A percentile compares a stretch with the other conserved stretches of the same genome.
These are phyloP conservation scores for Claviceps lovelessii DNA, from an alignment of 2,329 filamentous ascomycete genomes.

Conservation along the genomic window DNA sequence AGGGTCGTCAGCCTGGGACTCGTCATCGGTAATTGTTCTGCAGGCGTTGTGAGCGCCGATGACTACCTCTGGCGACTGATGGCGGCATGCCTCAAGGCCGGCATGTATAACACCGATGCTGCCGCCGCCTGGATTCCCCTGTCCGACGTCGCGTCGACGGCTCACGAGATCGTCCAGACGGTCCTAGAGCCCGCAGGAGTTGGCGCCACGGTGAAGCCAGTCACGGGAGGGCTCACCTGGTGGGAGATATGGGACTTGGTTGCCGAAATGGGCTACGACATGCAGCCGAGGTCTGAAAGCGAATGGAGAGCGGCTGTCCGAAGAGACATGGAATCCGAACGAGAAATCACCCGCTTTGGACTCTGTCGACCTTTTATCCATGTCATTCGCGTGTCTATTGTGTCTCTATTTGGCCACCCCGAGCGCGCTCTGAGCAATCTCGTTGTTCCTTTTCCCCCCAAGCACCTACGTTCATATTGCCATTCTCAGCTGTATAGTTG, in stretches of 20 bases:
- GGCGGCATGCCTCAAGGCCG: constrained; percentile 6
- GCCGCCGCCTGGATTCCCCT: constrained; percentile 1
- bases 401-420: no score
- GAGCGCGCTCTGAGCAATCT: no score
- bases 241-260: constrained; percentile 4
- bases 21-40: constrained; percentile 9
- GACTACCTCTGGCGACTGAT: constrained; percentile 11
- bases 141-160: constrained; percentile 7
- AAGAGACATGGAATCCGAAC: neutral
- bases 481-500: no score
- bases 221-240: constrained; percentile 4
- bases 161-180: constrained; percentile 4
- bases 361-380: neutral
- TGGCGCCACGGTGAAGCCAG: neutral
- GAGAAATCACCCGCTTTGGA: neutral
- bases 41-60: constrained; percentile 10
- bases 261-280: neutral
- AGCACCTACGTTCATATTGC: no score
- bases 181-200: neutral
- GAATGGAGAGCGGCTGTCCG: constrained; percentile 6
- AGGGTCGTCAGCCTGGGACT: constrained; percentile 5
- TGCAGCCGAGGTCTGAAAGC: neutral
- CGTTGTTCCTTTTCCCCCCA: no score
- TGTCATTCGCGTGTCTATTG: neutral
- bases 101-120: constrained; percentile 7